Evolutionary conservation across 164 flowering plant species (phyloP).

Genomic region (Chimonanthus praecox): DNA sequence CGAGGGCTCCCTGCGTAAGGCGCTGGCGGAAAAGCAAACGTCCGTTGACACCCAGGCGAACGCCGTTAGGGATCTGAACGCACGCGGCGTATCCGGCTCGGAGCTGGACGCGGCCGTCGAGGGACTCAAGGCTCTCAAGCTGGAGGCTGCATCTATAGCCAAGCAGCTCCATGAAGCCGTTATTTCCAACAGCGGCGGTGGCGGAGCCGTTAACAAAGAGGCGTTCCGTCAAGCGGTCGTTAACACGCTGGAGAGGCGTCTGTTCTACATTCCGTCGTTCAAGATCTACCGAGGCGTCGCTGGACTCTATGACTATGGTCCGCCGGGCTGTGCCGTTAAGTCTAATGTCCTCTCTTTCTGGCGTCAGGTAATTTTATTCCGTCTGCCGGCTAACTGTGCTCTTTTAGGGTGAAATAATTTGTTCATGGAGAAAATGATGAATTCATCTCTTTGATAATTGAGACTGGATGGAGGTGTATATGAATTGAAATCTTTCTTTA

Average conservation of each 20-base stretch:
- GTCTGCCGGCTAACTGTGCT: too few species aligned
- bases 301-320: slow-evolving; percentile 92
- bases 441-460: too few species aligned
- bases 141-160: slow-evolving; percentile 44
- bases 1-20: slow-evolving; percentile 42
- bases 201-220: slow-evolving; percentile 32
- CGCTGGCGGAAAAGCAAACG: slow-evolving; percentile 43
- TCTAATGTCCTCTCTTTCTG: slow-evolving; percentile 88
- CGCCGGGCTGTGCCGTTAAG: slow-evolving; percentile 93
- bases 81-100: slow-evolving; percentile 18
- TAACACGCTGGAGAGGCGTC: slow-evolving; percentile 78
- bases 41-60: slow-evolving; percentile 41
- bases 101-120: slow-evolving; percentile 47
- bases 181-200: slow-evolving; percentile 11
- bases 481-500: too few species aligned
- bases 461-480: too few species aligned
- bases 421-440: too few species aligned
- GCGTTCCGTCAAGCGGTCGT: slow-evolving; percentile 65
- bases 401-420: too few species aligned
- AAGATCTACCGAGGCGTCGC: slow-evolving; percentile 95
- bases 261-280: slow-evolving; percentile 83
- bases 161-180: slow-evolving; percentile 36
- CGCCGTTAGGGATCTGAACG: slow-evolving; percentile 49
- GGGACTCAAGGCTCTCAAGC: slow-evolving; percentile 42
- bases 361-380: slow-evolving; percentile 61